phyloP scores from a whole-genome alignment of 2,329 filamentous ascomycete species.

The Colletotrichum sp. region DNA sequence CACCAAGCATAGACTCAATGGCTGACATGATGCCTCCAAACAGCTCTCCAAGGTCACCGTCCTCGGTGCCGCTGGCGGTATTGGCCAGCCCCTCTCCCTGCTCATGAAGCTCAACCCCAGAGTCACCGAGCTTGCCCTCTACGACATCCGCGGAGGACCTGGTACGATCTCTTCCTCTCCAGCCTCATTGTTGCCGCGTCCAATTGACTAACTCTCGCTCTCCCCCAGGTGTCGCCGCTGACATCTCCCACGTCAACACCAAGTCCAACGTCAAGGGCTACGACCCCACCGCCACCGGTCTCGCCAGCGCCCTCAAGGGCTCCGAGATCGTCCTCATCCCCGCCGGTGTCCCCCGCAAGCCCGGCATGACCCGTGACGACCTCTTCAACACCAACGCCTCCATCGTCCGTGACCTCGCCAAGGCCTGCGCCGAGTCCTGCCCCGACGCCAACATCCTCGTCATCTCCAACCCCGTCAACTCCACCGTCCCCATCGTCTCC shows the following conservation, averaged over 20 bases:
- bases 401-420: conserved; percentile 97
- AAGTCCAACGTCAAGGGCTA: conserved; percentile 94
- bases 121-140: conserved; percentile 92
- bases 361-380: conserved; percentile 99
- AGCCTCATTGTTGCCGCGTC: background rate
- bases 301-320: conserved; percentile 81
- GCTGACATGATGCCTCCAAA: conserved; percentile 24
- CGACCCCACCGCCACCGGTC: conserved; percentile 76
- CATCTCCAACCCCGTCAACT: conserved; percentile 99
- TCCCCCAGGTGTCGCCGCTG: conserved; percentile 86
- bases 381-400: conserved; percentile 99
- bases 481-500: conserved; percentile 94
- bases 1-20: background rate
- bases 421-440: conserved; percentile 86
- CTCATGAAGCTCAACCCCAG: conserved; percentile 98
- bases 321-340: conserved; percentile 96
- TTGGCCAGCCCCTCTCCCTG: conserved; percentile 96
- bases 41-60: conserved; percentile 98
- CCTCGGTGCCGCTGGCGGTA: conserved; percentile 95
- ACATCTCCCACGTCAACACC: conserved; percentile 99
- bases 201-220: conserved; percentile 28
- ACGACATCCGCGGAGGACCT: conserved; percentile 94
- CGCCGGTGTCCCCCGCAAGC: conserved; percentile 97
- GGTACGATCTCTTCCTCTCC: conserved; percentile 61
- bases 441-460: conserved; percentile 95